Conservation (phyloP, 208 protist genomes). For the Acanthamoeba triangularis region DNA sequence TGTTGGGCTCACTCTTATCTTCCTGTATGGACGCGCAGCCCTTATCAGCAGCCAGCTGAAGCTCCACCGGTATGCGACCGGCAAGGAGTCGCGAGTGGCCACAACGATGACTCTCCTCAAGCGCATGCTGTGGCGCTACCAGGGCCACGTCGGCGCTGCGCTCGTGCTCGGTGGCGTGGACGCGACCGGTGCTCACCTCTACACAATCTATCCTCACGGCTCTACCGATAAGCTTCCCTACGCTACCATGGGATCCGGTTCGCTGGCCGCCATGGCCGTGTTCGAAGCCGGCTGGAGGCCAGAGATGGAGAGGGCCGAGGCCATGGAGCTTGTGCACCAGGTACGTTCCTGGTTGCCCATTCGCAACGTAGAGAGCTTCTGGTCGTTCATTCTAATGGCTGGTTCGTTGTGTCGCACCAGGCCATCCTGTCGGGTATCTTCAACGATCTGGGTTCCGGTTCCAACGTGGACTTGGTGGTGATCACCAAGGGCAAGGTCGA, state of each 20-base stretch:
- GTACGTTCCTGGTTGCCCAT: constrained; percentile 80
- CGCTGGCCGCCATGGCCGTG: constrained; percentile 99
- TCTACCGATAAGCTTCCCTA: constrained; percentile 98
- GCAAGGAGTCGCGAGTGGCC: constrained; percentile 96
- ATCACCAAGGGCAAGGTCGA: constrained; percentile 92
- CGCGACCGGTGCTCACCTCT: constrained; percentile 96
- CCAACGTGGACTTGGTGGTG: constrained; percentile 99
- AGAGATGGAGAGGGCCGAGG: constrained; percentile 96
- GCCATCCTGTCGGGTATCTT: constrained; percentile 99
- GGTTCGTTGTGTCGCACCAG: constrained; percentile 80
- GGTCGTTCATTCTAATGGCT: no score
- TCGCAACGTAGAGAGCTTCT: no score
- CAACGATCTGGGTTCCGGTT: constrained; percentile 99
- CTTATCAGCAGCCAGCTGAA: constrained; percentile 97
- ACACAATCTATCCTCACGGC: constrained; percentile 99
- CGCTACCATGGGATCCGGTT: constrained; percentile 99
- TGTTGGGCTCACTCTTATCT: background rate
- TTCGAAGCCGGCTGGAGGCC: constrained; percentile 98
- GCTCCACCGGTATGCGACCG: constrained; percentile 97
- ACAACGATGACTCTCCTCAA: constrained; percentile 98
- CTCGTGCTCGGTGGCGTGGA: constrained; percentile 99
- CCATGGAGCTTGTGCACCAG: constrained; percentile 97
- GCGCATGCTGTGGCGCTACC: constrained; percentile 98
- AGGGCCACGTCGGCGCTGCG: constrained; percentile 99
- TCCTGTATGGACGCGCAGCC: constrained; percentile 88